Evolutionary conservation across 1,139 yeast genomes (phyloP).

Genomic region (Magnusiomyces magnusii): DNA sequence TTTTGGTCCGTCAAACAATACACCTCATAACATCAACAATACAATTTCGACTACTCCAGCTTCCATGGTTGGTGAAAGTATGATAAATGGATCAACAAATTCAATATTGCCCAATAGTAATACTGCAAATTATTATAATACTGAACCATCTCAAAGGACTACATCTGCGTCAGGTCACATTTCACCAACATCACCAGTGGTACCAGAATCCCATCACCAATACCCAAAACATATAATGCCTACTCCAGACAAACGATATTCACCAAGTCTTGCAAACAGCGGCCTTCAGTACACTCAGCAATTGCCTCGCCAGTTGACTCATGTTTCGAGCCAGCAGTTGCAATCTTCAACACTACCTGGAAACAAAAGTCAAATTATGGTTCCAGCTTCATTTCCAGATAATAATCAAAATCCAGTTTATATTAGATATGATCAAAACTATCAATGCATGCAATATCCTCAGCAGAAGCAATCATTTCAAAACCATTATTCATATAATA

Average conservation of each 20-base stretch:
- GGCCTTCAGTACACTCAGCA: background rate
- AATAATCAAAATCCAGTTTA: background rate
- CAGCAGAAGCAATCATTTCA: background rate
- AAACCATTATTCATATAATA: background rate
- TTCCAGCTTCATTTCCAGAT: background rate
- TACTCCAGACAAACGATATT: background rate
- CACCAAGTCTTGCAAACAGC: background rate
- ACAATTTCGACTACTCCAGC: background rate
- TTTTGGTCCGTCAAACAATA: background rate
- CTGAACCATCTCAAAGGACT: background rate
- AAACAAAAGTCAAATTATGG: background rate
- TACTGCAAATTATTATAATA: background rate
- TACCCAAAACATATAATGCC: background rate
- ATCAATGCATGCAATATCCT: background rate
- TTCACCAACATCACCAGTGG: background rate
- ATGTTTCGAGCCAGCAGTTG: background rate
- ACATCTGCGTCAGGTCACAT: background rate
- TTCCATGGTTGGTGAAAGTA: background rate
- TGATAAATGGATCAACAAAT: background rate
- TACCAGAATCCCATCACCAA: background rate
- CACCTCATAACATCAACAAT: background rate
- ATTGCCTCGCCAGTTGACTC: background rate
- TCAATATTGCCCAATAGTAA: background rate
- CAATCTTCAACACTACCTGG: background rate
- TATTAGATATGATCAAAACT: background rate